Evolutionary conservation across 2,329 filamentous ascomycete genomes (phyloP), one percentile per base, ranked within the genome.

Genomic region (Neofusicoccum umdonicola): DNA sequence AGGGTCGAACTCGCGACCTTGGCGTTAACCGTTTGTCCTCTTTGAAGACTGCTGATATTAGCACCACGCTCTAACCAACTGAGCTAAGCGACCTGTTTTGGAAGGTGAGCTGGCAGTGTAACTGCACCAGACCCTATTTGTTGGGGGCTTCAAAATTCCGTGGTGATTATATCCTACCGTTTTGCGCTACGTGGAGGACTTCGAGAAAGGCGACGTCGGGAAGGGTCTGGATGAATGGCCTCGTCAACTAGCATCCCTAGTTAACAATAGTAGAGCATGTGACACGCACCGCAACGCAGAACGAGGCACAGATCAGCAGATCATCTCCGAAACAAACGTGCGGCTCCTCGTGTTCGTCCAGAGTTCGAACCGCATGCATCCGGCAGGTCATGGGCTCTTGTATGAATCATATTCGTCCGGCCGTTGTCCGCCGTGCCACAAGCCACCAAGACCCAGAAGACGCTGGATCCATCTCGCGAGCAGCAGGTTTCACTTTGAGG

Each of bases 41-140:
- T 39, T 0, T 0, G 61, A 39, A n/a, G 9, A 17, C 44, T 37
- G 48, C 47, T 22, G 41, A 39, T 63, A 65, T 67, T 67, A 67
- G 65, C 63, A 67, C 65, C 65, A 67, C 65, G 65, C 65, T 67
- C 65, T 67, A 67, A 67, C 65, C 65, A 67, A 67, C 65, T 67
- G 65, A 67, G 65, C 64, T 65, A 65, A 65, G 57, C 64, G 64
- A 65, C 64, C 64, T 54, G 17, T 44, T 17, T 27, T 6, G 7
- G n/a, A 35, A 13, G 19, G 2, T 39, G 13, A 9, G 6, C 6
- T n/a, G 27, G 27, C 27, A 31, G 27, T 31, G 45, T n/a, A 4
- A 19, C 13, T 17, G 12, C 19, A 39, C 54, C 17, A 45, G 19
- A 17, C 39, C 22, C 47, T 1, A 22, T 2, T 15, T 34, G 11